phyloP scores from a whole-genome alignment of 2,329 filamentous ascomycete species.

The Penicillium hordei region DNA sequence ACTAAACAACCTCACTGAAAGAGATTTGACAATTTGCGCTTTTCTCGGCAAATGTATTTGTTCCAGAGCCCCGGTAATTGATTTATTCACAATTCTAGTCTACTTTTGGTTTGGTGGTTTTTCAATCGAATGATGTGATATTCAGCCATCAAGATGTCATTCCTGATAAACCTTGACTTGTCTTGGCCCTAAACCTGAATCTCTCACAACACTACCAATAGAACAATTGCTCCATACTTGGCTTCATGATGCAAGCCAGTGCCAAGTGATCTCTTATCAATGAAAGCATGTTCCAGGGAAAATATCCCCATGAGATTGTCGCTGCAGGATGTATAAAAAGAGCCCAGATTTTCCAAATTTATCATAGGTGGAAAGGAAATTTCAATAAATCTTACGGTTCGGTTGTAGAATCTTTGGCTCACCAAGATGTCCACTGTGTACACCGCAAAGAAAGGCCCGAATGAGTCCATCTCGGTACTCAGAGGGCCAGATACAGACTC shows the following conservation, averaged over 20 bases:
- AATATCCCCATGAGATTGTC: neutral
- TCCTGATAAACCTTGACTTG: neutral
- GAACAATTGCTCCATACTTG: slow-evolving; percentile 6
- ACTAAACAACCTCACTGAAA: neutral
- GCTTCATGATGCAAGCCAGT: slow-evolving; percentile 8
- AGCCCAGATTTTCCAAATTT: neutral
- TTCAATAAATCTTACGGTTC: too few relatives aligned
- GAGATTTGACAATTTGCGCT: neutral
- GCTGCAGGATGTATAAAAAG: neutral
- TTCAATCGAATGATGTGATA: slow-evolving; percentile 6
- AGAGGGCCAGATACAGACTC: slow-evolving; percentile 2
- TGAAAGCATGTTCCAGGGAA: neutral
- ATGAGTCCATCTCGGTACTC: neutral
- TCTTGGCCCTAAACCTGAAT: neutral
- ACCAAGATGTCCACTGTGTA: slow-evolving; percentile 4
- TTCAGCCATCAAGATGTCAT: slow-evolving; percentile 9
- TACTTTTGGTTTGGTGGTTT: neutral
- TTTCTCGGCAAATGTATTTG: neutral
- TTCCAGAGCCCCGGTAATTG: too few relatives aligned
- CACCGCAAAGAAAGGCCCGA: slow-evolving; percentile 3
- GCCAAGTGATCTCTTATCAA: neutral
- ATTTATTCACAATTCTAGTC: neutral
- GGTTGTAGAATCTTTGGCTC: neutral
- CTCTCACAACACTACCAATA: neutral
- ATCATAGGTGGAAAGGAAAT: neutral